Base-by-base conservation (phyloP, 1,284 basidiomycete species). In the Taiwanofungus camphoratus region DNA sequence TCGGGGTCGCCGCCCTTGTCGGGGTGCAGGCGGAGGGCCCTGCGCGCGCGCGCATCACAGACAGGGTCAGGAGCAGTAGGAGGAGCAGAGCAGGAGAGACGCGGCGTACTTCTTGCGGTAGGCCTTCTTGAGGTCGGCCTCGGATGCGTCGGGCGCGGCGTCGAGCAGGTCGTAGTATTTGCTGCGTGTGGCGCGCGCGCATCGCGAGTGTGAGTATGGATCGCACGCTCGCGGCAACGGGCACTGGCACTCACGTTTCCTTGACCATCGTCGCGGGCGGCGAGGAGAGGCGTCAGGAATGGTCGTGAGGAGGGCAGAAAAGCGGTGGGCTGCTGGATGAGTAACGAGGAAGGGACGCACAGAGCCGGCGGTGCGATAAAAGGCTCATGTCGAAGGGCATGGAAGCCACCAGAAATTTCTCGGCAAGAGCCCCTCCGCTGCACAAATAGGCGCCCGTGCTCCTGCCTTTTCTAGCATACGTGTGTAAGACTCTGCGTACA, bases 1-100 rank as follows among this genome's bases (percentile, higher is more conserved):
- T 99, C 96, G 37, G 92, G 92, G 63, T 97, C 93, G 51, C 93
- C 93, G 48, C 93, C 92, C 72, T 97, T 97, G 77, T 98, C 95
- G 30, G 94, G 95, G 66, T 97, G 95, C 51, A 89, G 67, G 52
- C 83, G 79, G 46, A 96, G 68, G n/a, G 92, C 91, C 64, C 91
- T 93, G 52, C 9, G 48, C 45, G 47, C 49, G 49, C 46, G 41
- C 51, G 53, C 38, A 50, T 55, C 21, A 55, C 43, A 23, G 32
- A 35, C 13, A 38, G 19, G 18, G 40, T 5, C 7, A 30, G 16
- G 23, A 26, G 23, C 21, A n/a, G 3, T 18, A n/a, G 32, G 34
- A 29, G 15, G 33, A 37, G 39, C 48, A 39, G 44, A 36, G 32
- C 39, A 30, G n/a, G 48, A 19, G 37, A 38, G 16, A 35, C 39